These are phyloP conservation scores for Cladosporium oxysporum DNA, from an alignment of 2,329 filamentous ascomycete genomes.

Conservation along the genomic window DNA sequence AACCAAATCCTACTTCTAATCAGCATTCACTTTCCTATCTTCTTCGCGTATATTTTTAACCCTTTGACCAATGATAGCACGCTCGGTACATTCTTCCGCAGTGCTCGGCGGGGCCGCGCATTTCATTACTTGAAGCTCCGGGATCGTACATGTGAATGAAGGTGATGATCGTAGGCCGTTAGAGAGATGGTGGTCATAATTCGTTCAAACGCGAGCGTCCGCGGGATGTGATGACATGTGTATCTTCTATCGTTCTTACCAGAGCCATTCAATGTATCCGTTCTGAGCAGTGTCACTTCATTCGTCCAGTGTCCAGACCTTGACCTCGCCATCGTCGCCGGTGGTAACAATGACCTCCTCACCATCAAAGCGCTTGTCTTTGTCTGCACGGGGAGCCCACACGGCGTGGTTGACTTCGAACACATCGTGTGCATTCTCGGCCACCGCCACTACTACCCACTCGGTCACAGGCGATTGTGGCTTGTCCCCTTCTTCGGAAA, in stretches of 20 bases:
- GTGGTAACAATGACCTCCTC: constrained; percentile 90
- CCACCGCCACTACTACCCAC: constrained; percentile 72
- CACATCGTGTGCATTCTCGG: constrained; percentile 78
- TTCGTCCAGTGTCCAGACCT: constrained; percentile 69
- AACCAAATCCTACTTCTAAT: too few species aligned
- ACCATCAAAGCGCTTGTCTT: constrained; percentile 56
- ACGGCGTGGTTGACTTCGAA: constrained; percentile 92
- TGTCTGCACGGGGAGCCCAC: constrained; percentile 81
- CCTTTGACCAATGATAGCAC: too few species aligned
- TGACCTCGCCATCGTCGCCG: constrained; percentile 86
- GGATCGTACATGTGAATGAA: too few species aligned
- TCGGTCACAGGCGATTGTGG: constrained; percentile 43
- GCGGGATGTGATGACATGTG: not conserved
- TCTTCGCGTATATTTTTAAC: too few species aligned
- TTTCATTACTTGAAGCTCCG: too few species aligned
- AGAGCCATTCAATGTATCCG: not conserved
- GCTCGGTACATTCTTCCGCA: too few species aligned
- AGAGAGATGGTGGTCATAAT: too few species aligned
- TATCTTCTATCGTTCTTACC: not conserved
- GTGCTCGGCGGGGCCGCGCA: too few species aligned
- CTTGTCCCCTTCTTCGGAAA: constrained; percentile 18
- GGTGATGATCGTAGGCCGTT: too few species aligned
- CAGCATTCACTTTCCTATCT: too few species aligned
- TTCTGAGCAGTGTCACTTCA: not conserved
- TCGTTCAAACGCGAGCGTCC: too few species aligned